A percentile compares a stretch with the other conserved stretches of the same genome.
Conservation (phyloP, 2,329 filamentous ascomycete genomes). For the Coniochaeta sp. region DNA sequence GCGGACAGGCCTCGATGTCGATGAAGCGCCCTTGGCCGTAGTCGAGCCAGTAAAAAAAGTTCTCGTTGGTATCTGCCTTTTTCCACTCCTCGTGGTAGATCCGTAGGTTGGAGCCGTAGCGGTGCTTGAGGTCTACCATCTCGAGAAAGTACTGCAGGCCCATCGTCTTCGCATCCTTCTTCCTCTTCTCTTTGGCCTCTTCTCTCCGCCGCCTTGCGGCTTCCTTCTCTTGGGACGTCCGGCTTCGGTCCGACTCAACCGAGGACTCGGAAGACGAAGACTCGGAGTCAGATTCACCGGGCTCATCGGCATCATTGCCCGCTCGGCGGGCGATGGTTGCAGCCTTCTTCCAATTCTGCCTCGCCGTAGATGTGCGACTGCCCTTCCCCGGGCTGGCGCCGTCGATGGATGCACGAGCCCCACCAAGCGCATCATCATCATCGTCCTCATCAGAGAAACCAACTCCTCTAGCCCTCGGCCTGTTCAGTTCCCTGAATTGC, state of each 20-base stretch:
- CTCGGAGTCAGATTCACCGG: slow-evolving; percentile 23
- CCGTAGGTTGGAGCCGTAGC: slow-evolving; percentile 76
- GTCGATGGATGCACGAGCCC: slow-evolving; percentile 10
- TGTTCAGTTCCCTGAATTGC: slow-evolving; percentile 43
- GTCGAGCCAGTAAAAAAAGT: slow-evolving; percentile 94
- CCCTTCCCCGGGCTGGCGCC: background rate
- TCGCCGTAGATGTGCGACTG: slow-evolving; percentile 29
- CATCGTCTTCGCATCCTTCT: slow-evolving; percentile 69
- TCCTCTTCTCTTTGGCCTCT: slow-evolving; percentile 47
- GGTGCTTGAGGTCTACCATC: slow-evolving; percentile 81
- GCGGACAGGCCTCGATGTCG: slow-evolving; percentile 63
- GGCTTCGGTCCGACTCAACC: slow-evolving; percentile 18
- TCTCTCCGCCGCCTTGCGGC: slow-evolving; percentile 30
- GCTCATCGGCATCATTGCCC: slow-evolving; percentile 52
- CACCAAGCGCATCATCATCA: background rate
- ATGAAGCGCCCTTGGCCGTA: slow-evolving; percentile 65
- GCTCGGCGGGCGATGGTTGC: slow-evolving; percentile 64
- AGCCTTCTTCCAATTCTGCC: slow-evolving; percentile 68
- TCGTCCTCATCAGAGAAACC: slow-evolving; percentile 7
- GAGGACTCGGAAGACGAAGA: slow-evolving; percentile 16
- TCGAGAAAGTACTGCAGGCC: slow-evolving; percentile 78
- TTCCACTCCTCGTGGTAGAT: slow-evolving; percentile 84
- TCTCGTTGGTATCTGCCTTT: slow-evolving; percentile 65
- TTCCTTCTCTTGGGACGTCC: slow-evolving; percentile 23
- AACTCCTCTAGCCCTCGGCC: slow-evolving; percentile 29